Evolutionary conservation across 805 yeast species (phyloP).

Genomic region (Schwanniomyces vanrijiae): DNA sequence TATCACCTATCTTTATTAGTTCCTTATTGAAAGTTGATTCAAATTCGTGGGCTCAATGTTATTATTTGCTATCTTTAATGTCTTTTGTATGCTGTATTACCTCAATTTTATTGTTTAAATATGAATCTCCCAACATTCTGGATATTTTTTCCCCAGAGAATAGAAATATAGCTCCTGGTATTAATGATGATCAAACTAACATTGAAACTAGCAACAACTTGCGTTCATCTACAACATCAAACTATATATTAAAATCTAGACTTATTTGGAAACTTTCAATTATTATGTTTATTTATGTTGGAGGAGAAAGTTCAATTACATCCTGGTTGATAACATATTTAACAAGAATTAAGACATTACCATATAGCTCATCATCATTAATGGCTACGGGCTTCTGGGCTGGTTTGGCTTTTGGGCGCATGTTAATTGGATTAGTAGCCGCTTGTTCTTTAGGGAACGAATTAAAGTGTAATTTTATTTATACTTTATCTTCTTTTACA

Average conservation of each 20-base stretch:
- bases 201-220: neutral
- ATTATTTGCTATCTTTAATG: slow-evolving; percentile 31
- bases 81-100: slow-evolving; percentile 21
- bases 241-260: slow-evolving; percentile 29
- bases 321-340: slow-evolving; percentile 53
- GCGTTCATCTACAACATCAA: slow-evolving; percentile 9
- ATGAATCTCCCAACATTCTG: slow-evolving; percentile 48
- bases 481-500: slow-evolving; percentile 30
- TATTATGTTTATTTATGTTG: slow-evolving; percentile 48
- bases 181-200: slow-evolving; percentile 7
- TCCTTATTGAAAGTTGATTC: slow-evolving; percentile 36
- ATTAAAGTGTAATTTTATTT: slow-evolving; percentile 43
- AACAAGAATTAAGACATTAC: slow-evolving; percentile 35
- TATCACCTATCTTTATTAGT: slow-evolving; percentile 48
- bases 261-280: slow-evolving; percentile 41
- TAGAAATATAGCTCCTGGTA: slow-evolving; percentile 1
- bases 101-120: slow-evolving; percentile 28
- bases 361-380: slow-evolving; percentile 42
- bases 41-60: slow-evolving; percentile 49
- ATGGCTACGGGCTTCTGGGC: slow-evolving; percentile 53
- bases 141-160: slow-evolving; percentile 22
- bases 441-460: slow-evolving; percentile 48
- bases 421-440: slow-evolving; percentile 52
- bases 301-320: slow-evolving; percentile 54
- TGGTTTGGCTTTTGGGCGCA: slow-evolving; percentile 50